Percentiles rank a stretch among this genome's conserved stretches.
phyloP scores from a whole-genome alignment of 768 basidiomycete species.

The Tremella mesenterica region DNA sequence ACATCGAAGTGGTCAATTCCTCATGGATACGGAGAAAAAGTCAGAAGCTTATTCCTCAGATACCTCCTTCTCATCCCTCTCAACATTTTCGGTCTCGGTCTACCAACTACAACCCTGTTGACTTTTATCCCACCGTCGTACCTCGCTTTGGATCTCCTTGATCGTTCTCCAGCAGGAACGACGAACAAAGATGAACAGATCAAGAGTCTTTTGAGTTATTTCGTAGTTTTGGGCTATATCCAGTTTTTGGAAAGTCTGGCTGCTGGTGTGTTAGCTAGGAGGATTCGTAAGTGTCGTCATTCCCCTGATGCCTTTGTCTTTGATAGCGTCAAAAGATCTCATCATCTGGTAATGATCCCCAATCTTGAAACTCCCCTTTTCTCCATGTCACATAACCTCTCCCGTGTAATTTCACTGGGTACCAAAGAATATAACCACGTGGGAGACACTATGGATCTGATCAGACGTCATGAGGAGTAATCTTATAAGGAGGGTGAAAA shows the following conservation, averaged over 20 bases:
- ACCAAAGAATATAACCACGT: no score
- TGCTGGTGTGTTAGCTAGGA: slow-evolving; percentile 26
- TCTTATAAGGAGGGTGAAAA: no score
- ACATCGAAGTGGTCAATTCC: not conserved
- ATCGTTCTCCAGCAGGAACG: slow-evolving; percentile 8
- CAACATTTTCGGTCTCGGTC: slow-evolving; percentile 34
- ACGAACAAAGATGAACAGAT: slow-evolving; percentile 14
- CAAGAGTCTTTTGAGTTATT: slow-evolving; percentile 28
- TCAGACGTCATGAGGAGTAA: no score
- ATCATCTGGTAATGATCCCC: not conserved
- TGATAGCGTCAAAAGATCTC: not conserved
- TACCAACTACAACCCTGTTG: slow-evolving; percentile 27
- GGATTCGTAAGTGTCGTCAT: slow-evolving; percentile 26
- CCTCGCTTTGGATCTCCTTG: slow-evolving; percentile 26
- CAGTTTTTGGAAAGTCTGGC: slow-evolving; percentile 31
- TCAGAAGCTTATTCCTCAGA: no score
- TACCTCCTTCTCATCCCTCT: slow-evolving; percentile 36
- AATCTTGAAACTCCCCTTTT: no score
- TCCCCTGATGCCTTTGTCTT: not conserved
- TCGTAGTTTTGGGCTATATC: slow-evolving; percentile 31
- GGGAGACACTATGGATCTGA: no score
- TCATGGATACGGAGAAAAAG: not conserved
- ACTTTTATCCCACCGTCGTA: slow-evolving; percentile 30
- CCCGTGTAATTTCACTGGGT: no score
- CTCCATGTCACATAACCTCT: no score